Evolutionary conservation across 305 asterid species (phyloP), one percentile per base, ranked within the genome.

Genomic region (Solanum hybrid): DNA sequence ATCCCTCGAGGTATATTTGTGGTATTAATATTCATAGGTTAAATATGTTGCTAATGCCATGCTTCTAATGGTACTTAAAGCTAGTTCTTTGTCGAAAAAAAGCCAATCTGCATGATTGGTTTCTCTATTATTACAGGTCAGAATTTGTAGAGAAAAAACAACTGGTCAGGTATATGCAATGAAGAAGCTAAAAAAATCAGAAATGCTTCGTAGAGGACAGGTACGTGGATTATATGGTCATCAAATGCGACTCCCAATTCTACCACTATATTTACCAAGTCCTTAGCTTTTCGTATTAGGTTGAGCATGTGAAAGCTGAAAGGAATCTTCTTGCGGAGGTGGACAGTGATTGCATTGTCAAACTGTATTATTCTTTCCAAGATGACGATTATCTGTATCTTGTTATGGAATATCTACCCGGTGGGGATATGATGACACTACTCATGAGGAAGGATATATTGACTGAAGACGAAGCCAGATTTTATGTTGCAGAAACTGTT

Each of bases 151-250:
- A 90, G 99, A 97, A 92, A 97, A 92, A 94, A 96, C 96, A 64
- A 94, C 98, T 26, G 98, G 97, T 84, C 95, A 95, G 33, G 99
- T 94, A 64, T 97, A 96, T 92, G 99, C 99, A 87, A 97, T 97
- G 99, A 97, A 97, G 93, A 97, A 97, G 94, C 97, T 96, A 69
- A 96, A 95, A 94, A 97, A 97, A 95, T 94, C 98, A 33, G 99
- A 97, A 93, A 97, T 97, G 99, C 98, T 97, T 91, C 98, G 99
- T 64, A 95, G 99, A 94, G 99, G 99, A 90, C 99, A 96, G 98
- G 98, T 97, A 91, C 88, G 78, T 77, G 69, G n/a, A 92, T 90
- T 85, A 78, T 86, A 86, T 90, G 64, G 11, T 88, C 90, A 26
- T 35, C 81, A 71, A 87, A 74, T 85, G 33, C 12, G 2, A 57